phyloP scores from a whole-genome alignment of 768 basidiomycete species.

The Podaxis pistillaris region DNA sequence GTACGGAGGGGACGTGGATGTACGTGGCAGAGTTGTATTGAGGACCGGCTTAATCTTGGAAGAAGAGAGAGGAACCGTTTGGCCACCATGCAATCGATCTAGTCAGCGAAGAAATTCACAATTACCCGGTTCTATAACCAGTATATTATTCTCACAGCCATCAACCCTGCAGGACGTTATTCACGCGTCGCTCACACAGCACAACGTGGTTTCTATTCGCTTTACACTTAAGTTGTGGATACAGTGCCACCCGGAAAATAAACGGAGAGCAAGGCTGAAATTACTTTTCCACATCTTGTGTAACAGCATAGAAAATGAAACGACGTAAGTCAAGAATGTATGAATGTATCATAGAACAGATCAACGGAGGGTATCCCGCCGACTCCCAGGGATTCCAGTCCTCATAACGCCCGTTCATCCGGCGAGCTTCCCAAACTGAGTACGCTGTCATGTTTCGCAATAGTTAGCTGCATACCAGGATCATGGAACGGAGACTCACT shows the following conservation, averaged over 20 bases:
- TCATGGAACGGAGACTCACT: conserved; percentile 37
- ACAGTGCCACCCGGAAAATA: neutral
- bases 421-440: conserved; percentile 10
- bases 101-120: conserved; percentile 2
- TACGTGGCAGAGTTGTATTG: conserved; percentile 33
- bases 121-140: neutral
- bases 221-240: neutral
- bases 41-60: conserved; percentile 30
- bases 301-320: neutral
- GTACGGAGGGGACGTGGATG: conserved; percentile 15
- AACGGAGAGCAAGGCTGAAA: neutral
- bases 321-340: neutral
- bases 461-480: neutral
- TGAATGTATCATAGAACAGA: neutral
- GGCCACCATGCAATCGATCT: conserved; percentile 13
- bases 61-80: conserved; percentile 21
- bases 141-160: conserved; percentile 5
- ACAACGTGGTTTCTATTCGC: neutral
- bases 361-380: neutral
- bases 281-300: neutral
- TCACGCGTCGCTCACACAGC: neutral
- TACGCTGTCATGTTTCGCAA: conserved; percentile 1
- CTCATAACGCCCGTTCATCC: neutral
- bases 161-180: neutral
- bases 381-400: neutral